Base-by-base conservation (phyloP, 75 land plant species). In the Ceratopteris richardii region DNA sequence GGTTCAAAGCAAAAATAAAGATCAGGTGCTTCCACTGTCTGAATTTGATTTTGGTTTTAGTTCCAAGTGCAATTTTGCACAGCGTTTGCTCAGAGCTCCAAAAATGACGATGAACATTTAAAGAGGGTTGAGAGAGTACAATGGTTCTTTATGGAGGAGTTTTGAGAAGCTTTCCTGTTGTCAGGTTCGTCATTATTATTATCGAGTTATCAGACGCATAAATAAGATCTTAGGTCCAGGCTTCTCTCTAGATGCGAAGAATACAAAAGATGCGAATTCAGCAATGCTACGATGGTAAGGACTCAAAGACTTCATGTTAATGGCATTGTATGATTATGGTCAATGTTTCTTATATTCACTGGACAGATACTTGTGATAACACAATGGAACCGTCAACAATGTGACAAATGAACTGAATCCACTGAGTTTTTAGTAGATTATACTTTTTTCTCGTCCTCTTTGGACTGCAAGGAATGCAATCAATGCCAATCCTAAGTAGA, bases 151-250 rank as follows among this genome's bases (percentile, higher is more conserved):
- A n/a, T n/a, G n/a, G n/a, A n/a, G n/a, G n/a, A n/a, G n/a, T n/a
- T n/a, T n/a, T n/a, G n/a, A n/a, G n/a, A n/a, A n/a, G n/a, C n/a
- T 61, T 66, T 24, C 63, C 17, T 67, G 31, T 17, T 40, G 27
- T 62, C 73, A 89, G 95, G 95, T 89, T 20, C 73, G 95, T 41
- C 95, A 89, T 72, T 89, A 89, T 67, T 89, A 89, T 46, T 89
- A 89, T 66, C 86, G 95, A 20, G 80, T 89, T 40, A 73, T 86
- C 21, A 82, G 85, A 71, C 81, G 95, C 6, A 89, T 89, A 77
- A 89, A 89, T 65, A 89, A 82, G 76, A 62, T 88, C 26, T 58
- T 88, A 31, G 83, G 79, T 53, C 90, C 94, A 51, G 81, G 60
- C 27, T 77, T 82, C 22, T 57, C 53, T 56, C 68, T 89, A 44